Conservation (phyloP, 1,284 basidiomycete genomes). For the Cryptococcus sp. region DNA sequence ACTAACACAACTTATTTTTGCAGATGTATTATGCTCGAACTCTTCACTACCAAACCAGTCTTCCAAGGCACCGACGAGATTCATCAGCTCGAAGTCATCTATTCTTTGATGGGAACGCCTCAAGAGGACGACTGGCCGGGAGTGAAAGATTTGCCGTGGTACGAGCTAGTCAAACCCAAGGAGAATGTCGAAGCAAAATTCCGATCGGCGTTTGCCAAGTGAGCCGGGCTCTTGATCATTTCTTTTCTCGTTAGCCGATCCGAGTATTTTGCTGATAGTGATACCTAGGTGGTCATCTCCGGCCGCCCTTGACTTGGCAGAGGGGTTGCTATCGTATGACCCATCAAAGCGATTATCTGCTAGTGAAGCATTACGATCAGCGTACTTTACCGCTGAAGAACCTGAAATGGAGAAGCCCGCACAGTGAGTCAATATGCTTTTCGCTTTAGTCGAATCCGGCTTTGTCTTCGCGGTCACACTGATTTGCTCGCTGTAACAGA, state of each 20-base stretch:
- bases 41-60: conserved; percentile 90
- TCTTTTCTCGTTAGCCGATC: no score
- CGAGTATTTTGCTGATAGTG: no score
- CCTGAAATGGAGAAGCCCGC: conserved; percentile 72
- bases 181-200: conserved; percentile 71
- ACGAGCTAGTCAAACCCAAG: conserved; percentile 88
- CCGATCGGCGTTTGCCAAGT: conserved; percentile 76
- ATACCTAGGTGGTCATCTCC: conserved; percentile 73
- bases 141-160: conserved; percentile 88
- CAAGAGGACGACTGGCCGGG: conserved; percentile 78
- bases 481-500: conserved; percentile 17
- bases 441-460: neutral
- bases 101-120: conserved; percentile 87
- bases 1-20: neutral
- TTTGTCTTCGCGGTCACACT: neutral
- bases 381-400: conserved; percentile 79
- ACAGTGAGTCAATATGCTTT: conserved; percentile 62
- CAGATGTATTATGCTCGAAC: conserved; percentile 97
- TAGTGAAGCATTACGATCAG: conserved; percentile 70
- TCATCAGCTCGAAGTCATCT: conserved; percentile 91
- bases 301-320: conserved; percentile 79
- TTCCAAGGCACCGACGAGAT: conserved; percentile 98
- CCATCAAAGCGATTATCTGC: conserved; percentile 75
- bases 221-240: conserved; percentile 38
- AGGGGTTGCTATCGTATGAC: conserved; percentile 78